A percentile compares a stretch with the other conserved stretches of the same genome.
Evolutionary conservation across 306 rosid species (phyloP).

Genomic region (Citrullus amarus): DNA sequence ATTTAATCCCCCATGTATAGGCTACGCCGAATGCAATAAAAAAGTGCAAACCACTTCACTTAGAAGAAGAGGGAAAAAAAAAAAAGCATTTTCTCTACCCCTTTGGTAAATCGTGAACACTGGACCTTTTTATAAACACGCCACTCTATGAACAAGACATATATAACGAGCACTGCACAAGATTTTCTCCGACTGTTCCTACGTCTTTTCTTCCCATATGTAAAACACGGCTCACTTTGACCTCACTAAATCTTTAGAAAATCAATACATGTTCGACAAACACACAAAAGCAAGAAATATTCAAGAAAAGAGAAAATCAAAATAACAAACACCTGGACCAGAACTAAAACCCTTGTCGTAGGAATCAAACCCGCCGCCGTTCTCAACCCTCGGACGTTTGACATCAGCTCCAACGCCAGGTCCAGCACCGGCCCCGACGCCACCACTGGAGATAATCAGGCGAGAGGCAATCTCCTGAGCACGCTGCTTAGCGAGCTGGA

Average conservation of each 20-base stretch:
- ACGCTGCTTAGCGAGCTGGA: conserved; percentile 79
- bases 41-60: background rate
- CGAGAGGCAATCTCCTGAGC: conserved; percentile 98
- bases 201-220: background rate
- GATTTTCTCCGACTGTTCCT: background rate
- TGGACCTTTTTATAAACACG: background rate
- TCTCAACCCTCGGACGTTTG: conserved; percentile 76
- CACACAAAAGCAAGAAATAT: background rate
- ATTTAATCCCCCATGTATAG: background rate
- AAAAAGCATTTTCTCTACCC: too few species aligned
- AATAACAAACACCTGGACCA: conserved; percentile 14
- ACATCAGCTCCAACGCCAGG: conserved; percentile 22
- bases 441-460: conserved; percentile 22
- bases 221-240: background rate
- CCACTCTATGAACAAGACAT: background rate
- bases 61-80: too few species aligned
- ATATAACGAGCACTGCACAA: background rate
- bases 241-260: background rate
- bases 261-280: background rate
- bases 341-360: conserved; percentile 41
- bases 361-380: conserved; percentile 67
- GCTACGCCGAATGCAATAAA: background rate
- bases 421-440: background rate
- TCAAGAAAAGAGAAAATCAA: background rate
- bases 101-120: background rate